phyloP scores from a whole-genome alignment of 2,329 filamentous ascomycete species.

The Alternaria arbusti region DNA sequence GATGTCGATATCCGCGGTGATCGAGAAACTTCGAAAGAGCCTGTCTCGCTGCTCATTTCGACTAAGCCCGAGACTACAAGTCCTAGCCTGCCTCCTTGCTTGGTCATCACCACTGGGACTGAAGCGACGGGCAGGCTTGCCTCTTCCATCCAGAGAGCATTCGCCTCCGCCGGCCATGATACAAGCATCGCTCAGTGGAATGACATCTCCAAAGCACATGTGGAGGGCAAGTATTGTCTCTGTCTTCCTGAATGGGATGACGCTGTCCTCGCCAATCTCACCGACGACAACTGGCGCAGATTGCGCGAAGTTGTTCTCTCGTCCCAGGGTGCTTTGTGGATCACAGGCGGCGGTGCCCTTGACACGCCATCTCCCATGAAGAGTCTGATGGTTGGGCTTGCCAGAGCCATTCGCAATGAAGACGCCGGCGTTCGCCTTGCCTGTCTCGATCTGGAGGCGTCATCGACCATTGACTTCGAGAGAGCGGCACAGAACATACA shows the following conservation, averaged over 20 bases:
- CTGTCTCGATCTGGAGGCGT: conserved; percentile 6
- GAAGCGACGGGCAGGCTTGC: neutral
- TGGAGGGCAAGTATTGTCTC: conserved; percentile 6
- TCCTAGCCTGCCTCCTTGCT: neutral
- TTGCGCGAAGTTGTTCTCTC: conserved; percentile 5
- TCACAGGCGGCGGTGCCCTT: conserved; percentile 7
- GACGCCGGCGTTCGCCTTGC: conserved; percentile 5
- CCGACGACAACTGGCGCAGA: conserved; percentile 5
- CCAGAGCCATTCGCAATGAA: conserved; percentile 9
- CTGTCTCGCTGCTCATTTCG: conserved; percentile 9
- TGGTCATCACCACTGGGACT: conserved; percentile 1
- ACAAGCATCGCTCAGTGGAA: neutral
- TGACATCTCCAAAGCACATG: neutral
- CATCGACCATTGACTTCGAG: neutral
- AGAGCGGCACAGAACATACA: conserved; percentile 1
- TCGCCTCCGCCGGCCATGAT: neutral
- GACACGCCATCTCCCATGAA: conserved; percentile 5
- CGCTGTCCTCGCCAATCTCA: conserved; percentile 1
- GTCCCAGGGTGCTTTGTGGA: conserved; percentile 6
- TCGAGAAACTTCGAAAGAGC: conserved; percentile 5
- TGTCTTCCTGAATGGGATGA: conserved; percentile 9
- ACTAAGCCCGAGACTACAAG: conserved; percentile 1
- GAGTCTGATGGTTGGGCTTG: conserved; percentile 10
- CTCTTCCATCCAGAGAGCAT: neutral
- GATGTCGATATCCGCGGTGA: conserved; percentile 10